Evolutionary conservation across 768 basidiomycete species (phyloP).

Genomic region (Agaricus blazei): DNA sequence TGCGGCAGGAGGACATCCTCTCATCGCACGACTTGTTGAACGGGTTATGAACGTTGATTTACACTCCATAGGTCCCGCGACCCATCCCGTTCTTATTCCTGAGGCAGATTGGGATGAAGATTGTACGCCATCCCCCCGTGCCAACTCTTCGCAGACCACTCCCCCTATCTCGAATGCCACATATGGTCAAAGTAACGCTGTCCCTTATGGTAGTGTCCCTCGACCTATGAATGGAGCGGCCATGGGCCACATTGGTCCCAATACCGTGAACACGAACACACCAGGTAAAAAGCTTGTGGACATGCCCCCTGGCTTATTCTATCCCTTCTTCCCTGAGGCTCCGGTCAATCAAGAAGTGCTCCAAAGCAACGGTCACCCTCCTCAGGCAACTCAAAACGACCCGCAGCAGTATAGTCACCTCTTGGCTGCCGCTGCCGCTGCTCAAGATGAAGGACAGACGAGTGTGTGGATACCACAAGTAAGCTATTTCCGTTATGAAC

Average conservation of each 20-base stretch:
- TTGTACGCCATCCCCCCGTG: conserved; percentile 24
- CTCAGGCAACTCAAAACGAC: conserved; percentile 12
- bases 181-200: conserved; percentile 14
- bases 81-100: conserved; percentile 39
- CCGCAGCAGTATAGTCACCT: conserved; percentile 44
- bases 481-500: not conserved
- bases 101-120: conserved; percentile 56
- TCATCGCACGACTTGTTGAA: conserved; percentile 78
- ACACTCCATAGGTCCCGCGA: conserved; percentile 47
- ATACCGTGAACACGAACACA: conserved; percentile 27
- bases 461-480: conserved; percentile 10
- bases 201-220: conserved; percentile 32
- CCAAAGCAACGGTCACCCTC: conserved; percentile 4
- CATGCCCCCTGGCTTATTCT: conserved; percentile 66
- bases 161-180: conserved; percentile 32
- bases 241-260: conserved; percentile 19
- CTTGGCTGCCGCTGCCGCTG: conserved; percentile 54
- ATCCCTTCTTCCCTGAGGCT: conserved; percentile 68
- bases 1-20: conserved; percentile 73
- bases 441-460: conserved; percentile 38
- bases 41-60: conserved; percentile 73
- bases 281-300: conserved; percentile 51
- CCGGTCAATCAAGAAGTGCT: conserved; percentile 7
- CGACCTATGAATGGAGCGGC: conserved; percentile 25
- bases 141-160: conserved; percentile 37